A percentile compares a stretch with the other conserved stretches of the same genome.
Conservation (phyloP, 148 eudicot species). For the Salicornia ramosissima region DNA sequence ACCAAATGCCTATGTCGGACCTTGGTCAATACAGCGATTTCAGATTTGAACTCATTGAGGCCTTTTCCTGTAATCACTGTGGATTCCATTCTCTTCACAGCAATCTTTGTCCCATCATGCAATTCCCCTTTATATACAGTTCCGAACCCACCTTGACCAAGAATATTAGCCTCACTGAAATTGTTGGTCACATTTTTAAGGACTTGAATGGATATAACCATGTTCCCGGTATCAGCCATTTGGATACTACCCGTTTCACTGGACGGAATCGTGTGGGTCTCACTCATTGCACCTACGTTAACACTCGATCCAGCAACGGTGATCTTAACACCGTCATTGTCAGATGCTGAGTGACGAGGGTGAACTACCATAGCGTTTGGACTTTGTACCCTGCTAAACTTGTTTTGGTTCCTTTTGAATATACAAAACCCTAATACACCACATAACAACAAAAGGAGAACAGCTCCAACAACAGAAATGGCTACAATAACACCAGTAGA, state of each 20-base stretch:
- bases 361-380: constrained; percentile 81
- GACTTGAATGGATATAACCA: constrained; percentile 36
- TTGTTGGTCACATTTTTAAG: constrained; percentile 32
- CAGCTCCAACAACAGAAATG: constrained; percentile 45
- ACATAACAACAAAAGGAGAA: constrained; percentile 45
- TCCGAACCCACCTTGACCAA: constrained; percentile 34
- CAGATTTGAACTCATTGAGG: constrained; percentile 63
- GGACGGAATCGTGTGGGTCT: constrained; percentile 41
- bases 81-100: constrained; percentile 48
- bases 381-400: constrained; percentile 69
- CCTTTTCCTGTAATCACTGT: constrained; percentile 76
- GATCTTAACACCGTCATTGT: constrained; percentile 74
- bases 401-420: constrained; percentile 63
- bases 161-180: constrained; percentile 29
- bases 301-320: constrained; percentile 94
- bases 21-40: constrained; percentile 82
- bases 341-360: constrained; percentile 79
- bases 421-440: constrained; percentile 50
- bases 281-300: constrained; percentile 56
- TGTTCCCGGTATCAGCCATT: constrained; percentile 60
- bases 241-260: constrained; percentile 61
- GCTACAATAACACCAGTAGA: constrained; percentile 44
- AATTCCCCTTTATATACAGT: constrained; percentile 33
- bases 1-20: constrained; percentile 89
- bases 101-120: constrained; percentile 35